phyloP scores from a whole-genome alignment of 495 filamentous ascomycete species.

The Xylaria sp. region DNA sequence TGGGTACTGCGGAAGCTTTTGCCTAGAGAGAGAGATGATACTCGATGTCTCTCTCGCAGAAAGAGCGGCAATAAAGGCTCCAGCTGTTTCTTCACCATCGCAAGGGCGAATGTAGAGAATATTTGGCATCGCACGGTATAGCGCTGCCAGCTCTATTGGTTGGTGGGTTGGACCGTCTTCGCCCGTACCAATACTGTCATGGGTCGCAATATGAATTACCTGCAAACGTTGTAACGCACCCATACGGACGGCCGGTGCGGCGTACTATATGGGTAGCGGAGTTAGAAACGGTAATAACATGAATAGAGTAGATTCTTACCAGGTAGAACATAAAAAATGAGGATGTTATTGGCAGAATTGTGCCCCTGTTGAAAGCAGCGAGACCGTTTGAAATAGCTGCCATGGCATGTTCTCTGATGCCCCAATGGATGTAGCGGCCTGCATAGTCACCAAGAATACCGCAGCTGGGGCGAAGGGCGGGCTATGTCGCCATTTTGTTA shows the following conservation, averaged over 20 bases:
- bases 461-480: slow-evolving; percentile 51
- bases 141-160: slow-evolving; percentile 61
- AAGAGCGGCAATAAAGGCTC: slow-evolving; percentile 61
- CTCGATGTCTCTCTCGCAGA: slow-evolving; percentile 48
- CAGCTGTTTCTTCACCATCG: slow-evolving; percentile 63
- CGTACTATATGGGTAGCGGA: slow-evolving; percentile 45
- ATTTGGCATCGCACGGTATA: slow-evolving; percentile 68
- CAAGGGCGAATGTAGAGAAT: slow-evolving; percentile 64
- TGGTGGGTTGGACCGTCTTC: slow-evolving; percentile 70
- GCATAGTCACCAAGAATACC: slow-evolving; percentile 57
- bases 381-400: slow-evolving; percentile 60
- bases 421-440: slow-evolving; percentile 62
- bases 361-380: slow-evolving; percentile 57
- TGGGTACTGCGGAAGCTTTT: slow-evolving; percentile 33
- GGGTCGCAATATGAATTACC: slow-evolving; percentile 65
- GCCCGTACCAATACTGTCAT: slow-evolving; percentile 65
- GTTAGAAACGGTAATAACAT: too few species aligned
- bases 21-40: slow-evolving; percentile 42
- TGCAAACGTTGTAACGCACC: slow-evolving; percentile 63
- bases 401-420: slow-evolving; percentile 64
- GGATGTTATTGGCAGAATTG: slow-evolving; percentile 60
- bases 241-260: slow-evolving; percentile 66
- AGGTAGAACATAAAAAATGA: slow-evolving; percentile 70
- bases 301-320: neutral
- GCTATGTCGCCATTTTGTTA: too few species aligned